Percentiles rank a stretch among this genome's conserved stretches.
Evolutionary conservation across 1,284 basidiomycete genomes (phyloP).

Genomic region (Cutaneotrichosporon mucoides): DNA sequence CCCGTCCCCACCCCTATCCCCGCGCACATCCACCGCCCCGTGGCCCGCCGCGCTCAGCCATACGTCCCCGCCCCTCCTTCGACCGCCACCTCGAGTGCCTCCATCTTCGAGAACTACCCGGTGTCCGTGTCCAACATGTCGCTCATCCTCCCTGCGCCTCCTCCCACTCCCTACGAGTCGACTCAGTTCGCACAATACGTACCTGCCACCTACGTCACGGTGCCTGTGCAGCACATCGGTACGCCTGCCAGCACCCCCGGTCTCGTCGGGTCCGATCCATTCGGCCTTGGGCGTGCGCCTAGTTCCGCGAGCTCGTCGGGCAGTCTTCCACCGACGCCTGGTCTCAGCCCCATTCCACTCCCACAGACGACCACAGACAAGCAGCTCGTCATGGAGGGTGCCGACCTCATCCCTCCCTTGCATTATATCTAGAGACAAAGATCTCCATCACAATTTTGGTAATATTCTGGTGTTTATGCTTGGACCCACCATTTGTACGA

Average conservation of each 20-base stretch:
- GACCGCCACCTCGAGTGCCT: background rate
- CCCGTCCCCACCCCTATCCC: background rate
- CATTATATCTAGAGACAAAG: background rate
- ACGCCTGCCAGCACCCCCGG: conserved; percentile 10
- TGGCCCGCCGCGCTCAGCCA: background rate
- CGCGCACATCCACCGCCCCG: background rate
- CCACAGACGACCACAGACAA: background rate
- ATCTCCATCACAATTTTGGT: too few relatives aligned
- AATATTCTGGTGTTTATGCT: too few relatives aligned
- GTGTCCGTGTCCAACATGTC: background rate
- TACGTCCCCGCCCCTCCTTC: background rate
- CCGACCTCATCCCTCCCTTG: background rate
- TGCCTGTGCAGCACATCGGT: background rate
- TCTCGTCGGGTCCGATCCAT: conserved; percentile 2
- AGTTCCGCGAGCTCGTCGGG: background rate
- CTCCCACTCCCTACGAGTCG: background rate
- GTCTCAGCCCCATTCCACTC: background rate
- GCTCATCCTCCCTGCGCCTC: background rate
- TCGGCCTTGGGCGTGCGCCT: background rate
- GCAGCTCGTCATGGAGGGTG: background rate
- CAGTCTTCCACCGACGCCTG: background rate
- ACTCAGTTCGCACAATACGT: background rate
- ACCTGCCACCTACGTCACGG: background rate
- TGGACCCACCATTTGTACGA: background rate
- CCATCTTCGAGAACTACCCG: background rate